Evolutionary conservation across 2,329 filamentous ascomycete genomes (phyloP), one percentile per base, ranked within the genome.

Genomic region (Phaeomoniella chlamydospora): DNA sequence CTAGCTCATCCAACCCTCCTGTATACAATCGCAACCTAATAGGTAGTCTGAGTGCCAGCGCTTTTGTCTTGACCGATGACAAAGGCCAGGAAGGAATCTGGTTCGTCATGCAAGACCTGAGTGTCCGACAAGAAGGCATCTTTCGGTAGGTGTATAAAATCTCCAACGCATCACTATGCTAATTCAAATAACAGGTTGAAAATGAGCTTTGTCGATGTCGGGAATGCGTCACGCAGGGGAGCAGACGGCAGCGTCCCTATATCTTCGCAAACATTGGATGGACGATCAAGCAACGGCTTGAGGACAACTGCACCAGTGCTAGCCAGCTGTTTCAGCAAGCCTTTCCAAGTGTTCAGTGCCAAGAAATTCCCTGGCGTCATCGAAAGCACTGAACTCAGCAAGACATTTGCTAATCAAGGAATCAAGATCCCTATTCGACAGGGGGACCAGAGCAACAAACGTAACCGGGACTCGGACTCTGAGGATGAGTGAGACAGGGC

Each of bases 321-420:
- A 13, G 86, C 88, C 1, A 80, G 78, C 5, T 79, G 77, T 48
- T 96, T 88, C 59, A 92, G 83, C 33, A 81, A 93, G 3, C 70
- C 77, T 2, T 96, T 98, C 65, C 83, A 85, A 37, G 90, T 98
- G 18, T 96, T 80, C 59, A 93, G 84, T 2, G 90, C 90, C 33
- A 98, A 98, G 69, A 94, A 94, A 52, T 98, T 98, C 57, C 90
- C 90, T 0, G 90, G 90, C 29, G 90, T 98, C 1, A 94, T 93
- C 39, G 88, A 96, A 55, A 92, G 82, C 56, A 98, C 90, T 0
- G 61, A 76, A 3, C 64, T 96, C 13, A 94, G 87, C 68, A 94
- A 92, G 57, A 83, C 77, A 42, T 96, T 98, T 60, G 88, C 90
- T 3, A 69, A 74, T 2, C 90, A 98, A 52, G 90, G 90, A 15